A percentile compares a stretch with the other conserved stretches of the same genome.
phyloP scores from a whole-genome alignment of 1,139 yeast species.

The Debaryomycetaceae sp. region DNA sequence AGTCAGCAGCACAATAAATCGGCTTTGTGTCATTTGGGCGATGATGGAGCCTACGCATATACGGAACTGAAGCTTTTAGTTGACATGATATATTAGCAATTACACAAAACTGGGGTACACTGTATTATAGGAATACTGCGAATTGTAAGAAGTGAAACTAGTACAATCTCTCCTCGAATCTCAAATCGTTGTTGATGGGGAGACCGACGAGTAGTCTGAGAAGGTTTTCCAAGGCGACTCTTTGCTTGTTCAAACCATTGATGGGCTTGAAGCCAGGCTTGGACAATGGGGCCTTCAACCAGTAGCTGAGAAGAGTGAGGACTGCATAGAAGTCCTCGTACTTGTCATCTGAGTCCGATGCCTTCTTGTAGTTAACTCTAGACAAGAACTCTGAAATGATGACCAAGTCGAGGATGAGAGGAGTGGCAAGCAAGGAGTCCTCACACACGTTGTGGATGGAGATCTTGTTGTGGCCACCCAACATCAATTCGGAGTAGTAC shows the following conservation, averaged over 20 bases:
- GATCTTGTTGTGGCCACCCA: constrained; percentile 95
- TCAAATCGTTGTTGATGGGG: constrained; percentile 85
- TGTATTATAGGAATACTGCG: neutral
- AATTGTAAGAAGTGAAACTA: constrained; percentile 3
- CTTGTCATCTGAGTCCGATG: constrained; percentile 32
- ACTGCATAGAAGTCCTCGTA: constrained; percentile 79
- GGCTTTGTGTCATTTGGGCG: neutral
- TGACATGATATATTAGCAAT: neutral
- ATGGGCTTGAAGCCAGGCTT: constrained; percentile 89
- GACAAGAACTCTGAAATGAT: constrained; percentile 87
- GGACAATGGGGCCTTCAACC: constrained; percentile 95
- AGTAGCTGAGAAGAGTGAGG: constrained; percentile 82
- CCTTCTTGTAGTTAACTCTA: constrained; percentile 74
- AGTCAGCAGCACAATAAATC: neutral
- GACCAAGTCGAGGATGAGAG: constrained; percentile 87
- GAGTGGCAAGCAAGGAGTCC: constrained; percentile 92
- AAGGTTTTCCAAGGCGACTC: constrained; percentile 87
- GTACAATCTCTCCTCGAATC: constrained; percentile 84
- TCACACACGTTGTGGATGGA: constrained; percentile 95
- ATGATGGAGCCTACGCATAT: neutral
- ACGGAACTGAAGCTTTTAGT: neutral
- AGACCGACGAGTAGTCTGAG: constrained; percentile 87
- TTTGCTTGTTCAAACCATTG: constrained; percentile 92
- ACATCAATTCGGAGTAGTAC: constrained; percentile 93
- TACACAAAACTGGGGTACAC: neutral